These are phyloP conservation scores for Hanseniaspora nectarophila DNA, from an alignment of 805 yeast species.

Conservation along the genomic window DNA sequence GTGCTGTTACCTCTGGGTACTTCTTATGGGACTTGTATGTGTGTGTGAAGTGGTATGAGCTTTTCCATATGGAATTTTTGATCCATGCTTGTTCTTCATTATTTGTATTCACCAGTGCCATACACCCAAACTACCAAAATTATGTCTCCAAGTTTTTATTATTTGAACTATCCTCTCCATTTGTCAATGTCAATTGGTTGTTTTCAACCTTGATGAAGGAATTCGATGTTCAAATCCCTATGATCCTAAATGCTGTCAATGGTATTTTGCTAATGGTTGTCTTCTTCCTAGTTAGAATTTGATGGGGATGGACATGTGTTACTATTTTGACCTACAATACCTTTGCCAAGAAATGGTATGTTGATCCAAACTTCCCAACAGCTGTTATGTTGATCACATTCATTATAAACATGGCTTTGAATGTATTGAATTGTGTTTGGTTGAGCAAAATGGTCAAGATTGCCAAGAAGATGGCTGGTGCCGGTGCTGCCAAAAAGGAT, in stretches of 20 bases:
- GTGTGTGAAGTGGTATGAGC: conserved; percentile 47
- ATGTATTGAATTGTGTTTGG: conserved; percentile 70
- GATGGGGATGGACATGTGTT: conserved; percentile 80
- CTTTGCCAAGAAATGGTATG: conserved; percentile 23
- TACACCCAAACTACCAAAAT: conserved; percentile 65
- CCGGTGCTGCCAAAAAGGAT: neutral
- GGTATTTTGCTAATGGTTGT: conserved; percentile 57
- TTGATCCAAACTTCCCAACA: conserved; percentile 29
- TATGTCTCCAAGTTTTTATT: conserved; percentile 72
- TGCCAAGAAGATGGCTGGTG: conserved; percentile 43
- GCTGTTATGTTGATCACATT: conserved; percentile 42
- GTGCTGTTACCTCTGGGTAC: conserved; percentile 68
- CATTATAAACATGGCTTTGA: conserved; percentile 48
- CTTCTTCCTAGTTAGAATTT: conserved; percentile 66
- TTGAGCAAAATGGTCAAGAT: conserved; percentile 71
- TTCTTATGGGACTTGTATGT: conserved; percentile 80
- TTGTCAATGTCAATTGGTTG: conserved; percentile 90
- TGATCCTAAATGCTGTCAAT: conserved; percentile 48
- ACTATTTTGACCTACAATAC: conserved; percentile 37
- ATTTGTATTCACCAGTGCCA: conserved; percentile 52
- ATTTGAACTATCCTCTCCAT: conserved; percentile 86
- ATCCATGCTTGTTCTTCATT: conserved; percentile 77
- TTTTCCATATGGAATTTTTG: conserved; percentile 73
- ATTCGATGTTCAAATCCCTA: conserved; percentile 15
- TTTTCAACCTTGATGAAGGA: conserved; percentile 32